Evolutionary conservation across 805 yeast genomes (phyloP).

Genomic region (Hanseniaspora mollemarum): DNA sequence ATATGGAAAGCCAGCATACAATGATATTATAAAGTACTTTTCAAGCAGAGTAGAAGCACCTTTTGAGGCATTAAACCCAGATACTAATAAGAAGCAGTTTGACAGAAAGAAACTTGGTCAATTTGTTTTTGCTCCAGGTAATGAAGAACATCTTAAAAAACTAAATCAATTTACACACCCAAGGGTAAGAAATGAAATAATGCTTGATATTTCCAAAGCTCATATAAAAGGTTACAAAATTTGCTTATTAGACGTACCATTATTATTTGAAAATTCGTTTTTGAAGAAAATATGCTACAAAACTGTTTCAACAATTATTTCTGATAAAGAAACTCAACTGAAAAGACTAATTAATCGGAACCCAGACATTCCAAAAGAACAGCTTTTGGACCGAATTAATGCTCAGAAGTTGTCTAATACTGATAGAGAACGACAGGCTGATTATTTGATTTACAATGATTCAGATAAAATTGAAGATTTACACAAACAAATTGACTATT

Average conservation of each 20-base stretch:
- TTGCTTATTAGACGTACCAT: slow-evolving; percentile 79
- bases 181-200: slow-evolving; percentile 56
- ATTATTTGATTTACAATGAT: slow-evolving; percentile 56
- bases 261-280: slow-evolving; percentile 63
- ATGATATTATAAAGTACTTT: slow-evolving; percentile 52
- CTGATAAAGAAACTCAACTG: slow-evolving; percentile 41
- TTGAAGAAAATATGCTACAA: slow-evolving; percentile 61
- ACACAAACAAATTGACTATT: slow-evolving; percentile 33
- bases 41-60: slow-evolving; percentile 39
- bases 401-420: slow-evolving; percentile 62
- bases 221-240: slow-evolving; percentile 49
- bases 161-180: slow-evolving; percentile 81
- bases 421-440: slow-evolving; percentile 45
- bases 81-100: slow-evolving; percentile 21
- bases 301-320: slow-evolving; percentile 57
- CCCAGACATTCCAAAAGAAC: slow-evolving; percentile 49
- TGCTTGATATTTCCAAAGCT: slow-evolving; percentile 41
- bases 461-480: slow-evolving; percentile 35
- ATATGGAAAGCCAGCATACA: slow-evolving; percentile 67
- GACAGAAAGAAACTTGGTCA: slow-evolving; percentile 69
- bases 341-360: slow-evolving; percentile 57
- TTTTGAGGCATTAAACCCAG: slow-evolving; percentile 31
- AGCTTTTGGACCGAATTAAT: slow-evolving; percentile 58
- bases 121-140: slow-evolving; percentile 51
- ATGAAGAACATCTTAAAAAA: slow-evolving; percentile 43